A percentile compares a stretch with the other conserved stretches of the same genome.
Evolutionary conservation across 495 filamentous ascomycete genomes (phyloP).

Genomic region (Penicillium nucicola): DNA sequence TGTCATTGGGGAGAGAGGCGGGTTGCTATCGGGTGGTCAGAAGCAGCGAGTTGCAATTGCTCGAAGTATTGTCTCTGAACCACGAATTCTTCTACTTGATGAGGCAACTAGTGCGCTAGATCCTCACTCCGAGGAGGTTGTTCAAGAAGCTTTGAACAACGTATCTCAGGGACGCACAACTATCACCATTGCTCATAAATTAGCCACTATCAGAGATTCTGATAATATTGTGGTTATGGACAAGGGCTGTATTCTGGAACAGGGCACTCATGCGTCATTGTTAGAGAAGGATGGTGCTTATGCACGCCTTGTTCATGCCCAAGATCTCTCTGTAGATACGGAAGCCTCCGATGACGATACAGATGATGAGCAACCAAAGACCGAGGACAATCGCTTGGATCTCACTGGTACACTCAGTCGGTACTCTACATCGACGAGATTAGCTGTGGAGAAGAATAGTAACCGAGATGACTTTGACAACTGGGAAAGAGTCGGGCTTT

Average conservation of each 20-base stretch:
- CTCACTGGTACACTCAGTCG: conserved; percentile 3
- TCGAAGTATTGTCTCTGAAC: conserved; percentile 75
- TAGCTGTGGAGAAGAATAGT: conserved; percentile 1
- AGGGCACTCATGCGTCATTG: conserved; percentile 60
- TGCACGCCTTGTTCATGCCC: conserved; percentile 64
- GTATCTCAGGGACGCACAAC: conserved; percentile 77
- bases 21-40: conserved; percentile 83
- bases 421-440: conserved; percentile 2
- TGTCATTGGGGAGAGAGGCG: conserved; percentile 80
- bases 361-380: not conserved
- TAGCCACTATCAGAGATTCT: conserved; percentile 80
- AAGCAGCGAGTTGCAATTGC: conserved; percentile 84
- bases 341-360: not conserved
- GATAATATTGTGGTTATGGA: conserved; percentile 90
- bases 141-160: conserved; percentile 77
- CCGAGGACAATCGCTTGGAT: not conserved
- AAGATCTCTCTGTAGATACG: conserved; percentile 44
- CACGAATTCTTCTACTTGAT: conserved; percentile 84
- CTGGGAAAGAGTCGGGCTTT: conserved; percentile 12
- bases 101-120: conserved; percentile 87
- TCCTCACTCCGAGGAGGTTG: conserved; percentile 78
- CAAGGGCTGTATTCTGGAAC: conserved; percentile 72
- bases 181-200: conserved; percentile 81
- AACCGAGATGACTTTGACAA: conserved; percentile 14
- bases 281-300: conserved; percentile 51